Conservation (phyloP, 2,329 filamentous ascomycete genomes). For the Aureobasidium zeae region DNA sequence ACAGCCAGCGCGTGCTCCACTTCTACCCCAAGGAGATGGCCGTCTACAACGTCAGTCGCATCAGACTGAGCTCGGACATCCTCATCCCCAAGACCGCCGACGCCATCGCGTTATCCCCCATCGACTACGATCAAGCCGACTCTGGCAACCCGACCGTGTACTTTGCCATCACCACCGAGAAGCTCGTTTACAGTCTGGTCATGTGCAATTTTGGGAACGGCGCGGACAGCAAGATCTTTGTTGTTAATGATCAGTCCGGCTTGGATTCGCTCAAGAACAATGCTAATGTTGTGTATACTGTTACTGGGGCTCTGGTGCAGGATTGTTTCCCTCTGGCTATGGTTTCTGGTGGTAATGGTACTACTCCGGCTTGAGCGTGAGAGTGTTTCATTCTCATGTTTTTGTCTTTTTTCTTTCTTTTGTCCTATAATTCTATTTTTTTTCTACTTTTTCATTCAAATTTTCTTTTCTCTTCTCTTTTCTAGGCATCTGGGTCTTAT, state of each 20-base stretch:
- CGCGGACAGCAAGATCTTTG: slow-evolving; percentile 4
- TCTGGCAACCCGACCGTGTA: neutral
- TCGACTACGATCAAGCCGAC: slow-evolving; percentile 1
- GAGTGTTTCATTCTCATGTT: neutral
- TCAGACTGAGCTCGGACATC: slow-evolving; percentile 1
- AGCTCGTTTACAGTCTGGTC: slow-evolving; percentile 1
- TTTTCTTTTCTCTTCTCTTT: too few relatives aligned
- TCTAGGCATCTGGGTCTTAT: too few relatives aligned
- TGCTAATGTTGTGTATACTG: neutral
- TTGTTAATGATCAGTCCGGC: slow-evolving; percentile 10
- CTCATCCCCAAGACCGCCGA: slow-evolving; percentile 4
- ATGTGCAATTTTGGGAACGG: slow-evolving; percentile 8
- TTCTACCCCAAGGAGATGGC: slow-evolving; percentile 10
- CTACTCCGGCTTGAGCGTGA: neutral
- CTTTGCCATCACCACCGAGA: slow-evolving; percentile 6
- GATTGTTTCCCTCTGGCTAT: slow-evolving; percentile 1
- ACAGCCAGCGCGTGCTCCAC: slow-evolving; percentile 1
- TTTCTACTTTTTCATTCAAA: neutral
- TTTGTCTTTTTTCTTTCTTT: neutral
- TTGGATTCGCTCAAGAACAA: neutral
- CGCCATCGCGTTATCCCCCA: slow-evolving; percentile 1
- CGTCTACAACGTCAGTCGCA: slow-evolving; percentile 7
- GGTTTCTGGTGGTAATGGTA: neutral
- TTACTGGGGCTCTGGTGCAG: slow-evolving; percentile 1
- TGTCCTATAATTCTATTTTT: neutral